Conservation (phyloP, 805 yeast species). For the Myxozyma kluyveri region DNA sequence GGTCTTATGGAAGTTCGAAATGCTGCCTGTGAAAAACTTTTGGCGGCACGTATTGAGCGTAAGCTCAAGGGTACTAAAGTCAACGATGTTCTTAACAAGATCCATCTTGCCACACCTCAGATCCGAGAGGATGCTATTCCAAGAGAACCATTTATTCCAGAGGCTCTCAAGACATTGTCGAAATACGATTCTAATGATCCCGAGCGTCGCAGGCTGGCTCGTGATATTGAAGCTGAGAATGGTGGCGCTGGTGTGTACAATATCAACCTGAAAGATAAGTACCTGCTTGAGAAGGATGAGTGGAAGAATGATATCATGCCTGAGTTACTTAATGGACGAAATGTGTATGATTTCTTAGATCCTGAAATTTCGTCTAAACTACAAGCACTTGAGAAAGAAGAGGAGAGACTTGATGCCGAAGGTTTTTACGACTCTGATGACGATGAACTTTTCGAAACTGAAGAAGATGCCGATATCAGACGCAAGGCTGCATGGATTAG, state of each 20-base stretch:
- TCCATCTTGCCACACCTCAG: conserved; percentile 89
- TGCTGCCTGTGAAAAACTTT: conserved; percentile 93
- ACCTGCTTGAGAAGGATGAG: conserved; percentile 88
- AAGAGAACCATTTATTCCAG: conserved; percentile 82
- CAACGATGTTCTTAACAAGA: conserved; percentile 84
- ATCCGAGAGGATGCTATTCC: conserved; percentile 70
- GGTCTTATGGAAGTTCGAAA: conserved; percentile 94
- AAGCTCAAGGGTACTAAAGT: conserved; percentile 90
- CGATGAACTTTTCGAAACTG: conserved; percentile 54
- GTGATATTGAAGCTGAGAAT: conserved; percentile 87
- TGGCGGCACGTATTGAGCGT: conserved; percentile 94
- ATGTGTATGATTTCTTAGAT: conserved; percentile 95
- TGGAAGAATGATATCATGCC: conserved; percentile 99
- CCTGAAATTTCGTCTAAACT: conserved; percentile 91
- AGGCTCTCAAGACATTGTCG: conserved; percentile 54
- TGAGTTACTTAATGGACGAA: conserved; percentile 91
- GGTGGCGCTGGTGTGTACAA: conserved; percentile 99
- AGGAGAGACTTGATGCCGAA: conserved; percentile 85
- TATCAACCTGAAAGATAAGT: conserved; percentile 87
- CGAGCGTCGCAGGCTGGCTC: conserved; percentile 72
- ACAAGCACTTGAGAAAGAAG: conserved; percentile 95
- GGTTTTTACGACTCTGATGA: conserved; percentile 94
- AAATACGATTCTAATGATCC: conserved; percentile 81
- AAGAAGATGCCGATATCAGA: conserved; percentile 63
- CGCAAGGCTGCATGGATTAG: conserved; percentile 95